These are phyloP conservation scores for Coemansia sp. DNA, from an alignment of 192 early-diverging fungal species.

Conservation along the genomic window DNA sequence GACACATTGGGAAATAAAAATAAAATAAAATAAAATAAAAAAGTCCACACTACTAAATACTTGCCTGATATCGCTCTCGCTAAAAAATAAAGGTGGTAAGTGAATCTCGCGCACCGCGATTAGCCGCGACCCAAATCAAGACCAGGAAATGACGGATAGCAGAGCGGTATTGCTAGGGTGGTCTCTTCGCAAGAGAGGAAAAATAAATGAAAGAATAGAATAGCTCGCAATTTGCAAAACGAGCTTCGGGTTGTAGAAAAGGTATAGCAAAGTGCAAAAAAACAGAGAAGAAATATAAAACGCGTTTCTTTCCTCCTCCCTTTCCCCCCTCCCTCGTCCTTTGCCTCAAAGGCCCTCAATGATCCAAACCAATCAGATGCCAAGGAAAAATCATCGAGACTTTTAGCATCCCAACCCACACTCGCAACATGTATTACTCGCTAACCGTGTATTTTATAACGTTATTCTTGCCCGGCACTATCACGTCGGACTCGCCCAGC, in stretches of 20 bases:
- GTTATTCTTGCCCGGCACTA: slow-evolving; percentile 46
- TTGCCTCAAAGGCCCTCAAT: background rate
- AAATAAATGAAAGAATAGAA: background rate
- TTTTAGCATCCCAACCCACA: too few relatives aligned
- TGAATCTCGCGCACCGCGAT: too few relatives aligned
- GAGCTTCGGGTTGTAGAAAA: background rate
- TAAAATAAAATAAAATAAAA: background rate
- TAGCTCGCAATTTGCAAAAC: background rate
- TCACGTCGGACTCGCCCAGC: slow-evolving; percentile 56
- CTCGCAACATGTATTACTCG: too few relatives aligned
- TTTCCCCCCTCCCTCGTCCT: background rate
- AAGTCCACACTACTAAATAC: background rate
- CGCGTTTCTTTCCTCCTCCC: slow-evolving; percentile 2
- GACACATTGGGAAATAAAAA: slow-evolving; percentile 6
- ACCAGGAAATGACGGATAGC: too few relatives aligned
- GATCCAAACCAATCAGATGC: background rate
- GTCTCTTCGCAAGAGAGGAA: background rate
- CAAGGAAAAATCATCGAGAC: too few relatives aligned
- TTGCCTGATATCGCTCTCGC: too few relatives aligned
- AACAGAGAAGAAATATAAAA: background rate
- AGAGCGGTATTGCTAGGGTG: too few relatives aligned
- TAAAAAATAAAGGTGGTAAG: too few relatives aligned
- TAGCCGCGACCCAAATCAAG: too few relatives aligned
- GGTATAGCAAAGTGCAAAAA: background rate
- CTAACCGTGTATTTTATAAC: slow-evolving; percentile 20